Evolutionary conservation across 2,329 filamentous ascomycete species (phyloP), one percentile per base, ranked within the genome.

Genomic region (Fusarium transvaalense): DNA sequence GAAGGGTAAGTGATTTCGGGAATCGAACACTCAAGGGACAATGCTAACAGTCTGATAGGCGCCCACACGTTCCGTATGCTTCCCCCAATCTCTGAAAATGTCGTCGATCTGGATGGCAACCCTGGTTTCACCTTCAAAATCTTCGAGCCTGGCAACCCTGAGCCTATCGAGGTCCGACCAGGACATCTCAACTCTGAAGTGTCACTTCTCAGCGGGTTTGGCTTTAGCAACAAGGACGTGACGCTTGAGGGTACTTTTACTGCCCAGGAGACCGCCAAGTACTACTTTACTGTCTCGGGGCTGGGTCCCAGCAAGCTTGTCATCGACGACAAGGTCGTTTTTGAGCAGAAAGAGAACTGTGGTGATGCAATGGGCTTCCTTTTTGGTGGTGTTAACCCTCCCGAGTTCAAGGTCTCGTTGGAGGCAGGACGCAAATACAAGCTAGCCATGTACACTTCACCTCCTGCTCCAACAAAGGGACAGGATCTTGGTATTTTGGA

Each of bases 281-380:
- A 79, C 57, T 79, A 78, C 65, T 71, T 79, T 23, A 74, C 75
- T 17, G 73, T 68, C 41, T 74, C 75, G 2, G 76, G 77, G 7
- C 62, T 79, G 0, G 77, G 78, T 5, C 71, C 75, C 3, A 77
- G 73, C 37, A 72, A 74, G 43, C 64, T 79, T 14, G 69, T 71
- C 17, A 76, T 79, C 15, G 69, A 79, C 45, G 76, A 71, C 19
- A 67, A 78, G 57, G 46, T 76, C 5, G 61, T 78, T 38, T 75
- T 70, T 29, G 75, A 79, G 43, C 78, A 79, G 60, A 74, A 63
- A 25, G 71, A 75, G 10, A 76, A 76, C 53, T 75, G 72, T 32
- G 62, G 60, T 2, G 78, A 79, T 42, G 72, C 76, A 12, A 79
- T 79, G 78, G 77, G 78, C 6, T 78, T 78, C 58, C 64, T 79